Conservation (phyloP, 768 basidiomycete genomes). For the Lenzites betulinus region DNA sequence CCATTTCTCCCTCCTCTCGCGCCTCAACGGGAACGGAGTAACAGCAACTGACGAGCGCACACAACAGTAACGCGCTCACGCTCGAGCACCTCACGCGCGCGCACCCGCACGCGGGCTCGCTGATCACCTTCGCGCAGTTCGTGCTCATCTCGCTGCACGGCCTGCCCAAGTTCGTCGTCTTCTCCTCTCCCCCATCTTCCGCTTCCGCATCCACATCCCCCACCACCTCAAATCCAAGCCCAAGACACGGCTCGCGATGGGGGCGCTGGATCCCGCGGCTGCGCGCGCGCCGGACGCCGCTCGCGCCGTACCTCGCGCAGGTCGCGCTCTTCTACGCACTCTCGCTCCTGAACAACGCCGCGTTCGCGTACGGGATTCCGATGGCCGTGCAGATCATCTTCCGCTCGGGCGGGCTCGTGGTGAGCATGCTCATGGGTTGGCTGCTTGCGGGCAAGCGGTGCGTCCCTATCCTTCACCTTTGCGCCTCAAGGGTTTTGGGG, state of each 20-base stretch:
- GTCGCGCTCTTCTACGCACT: constrained; percentile 79
- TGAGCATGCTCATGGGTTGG: constrained; percentile 83
- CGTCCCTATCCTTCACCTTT: constrained; percentile 25
- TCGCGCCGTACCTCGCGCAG: constrained; percentile 74
- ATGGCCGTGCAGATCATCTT: constrained; percentile 96
- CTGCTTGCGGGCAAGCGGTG: constrained; percentile 64
- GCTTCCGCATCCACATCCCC: neutral
- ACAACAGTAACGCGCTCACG: constrained; percentile 78
- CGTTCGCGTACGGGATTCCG: constrained; percentile 83
- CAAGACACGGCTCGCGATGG: too few relatives aligned
- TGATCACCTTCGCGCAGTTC: constrained; percentile 90
- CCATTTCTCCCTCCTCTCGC: constrained; percentile 24
- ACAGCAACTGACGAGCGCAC: neutral
- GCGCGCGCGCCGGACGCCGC: constrained; percentile 65
- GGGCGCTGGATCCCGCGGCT: constrained; percentile 44
- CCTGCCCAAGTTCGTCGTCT: constrained; percentile 60
- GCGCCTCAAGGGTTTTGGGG: too few relatives aligned
- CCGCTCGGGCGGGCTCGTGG: constrained; percentile 81
- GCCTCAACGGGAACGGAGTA: constrained; percentile 3
- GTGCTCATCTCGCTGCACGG: constrained; percentile 73
- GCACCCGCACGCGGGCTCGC: constrained; percentile 71
- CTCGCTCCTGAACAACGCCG: constrained; percentile 87
- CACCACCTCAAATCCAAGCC: constrained; percentile 1
- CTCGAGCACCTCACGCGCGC: constrained; percentile 71
- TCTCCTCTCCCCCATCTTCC: neutral